Conservation (phyloP, 768 basidiomycete genomes). For the Rubroboletus pulcherrimus region DNA sequence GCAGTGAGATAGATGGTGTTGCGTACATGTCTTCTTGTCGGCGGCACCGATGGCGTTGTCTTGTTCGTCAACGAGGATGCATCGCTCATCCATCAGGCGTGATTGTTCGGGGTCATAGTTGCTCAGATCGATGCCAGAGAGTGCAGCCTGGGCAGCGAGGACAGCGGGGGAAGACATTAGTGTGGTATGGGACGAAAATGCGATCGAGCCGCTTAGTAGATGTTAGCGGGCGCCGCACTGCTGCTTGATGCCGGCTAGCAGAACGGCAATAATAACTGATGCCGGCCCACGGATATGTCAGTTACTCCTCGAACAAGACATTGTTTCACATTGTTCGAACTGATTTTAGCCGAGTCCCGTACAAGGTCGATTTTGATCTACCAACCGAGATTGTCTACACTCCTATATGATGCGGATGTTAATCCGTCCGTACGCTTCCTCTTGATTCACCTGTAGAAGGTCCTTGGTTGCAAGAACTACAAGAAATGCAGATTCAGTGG, state of each 20-base stretch:
- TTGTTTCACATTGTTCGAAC: not conserved
- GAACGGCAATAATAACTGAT: not conserved
- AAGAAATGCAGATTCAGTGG: not conserved
- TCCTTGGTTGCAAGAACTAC: slow-evolving; percentile 77
- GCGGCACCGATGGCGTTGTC: slow-evolving; percentile 81
- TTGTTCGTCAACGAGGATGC: slow-evolving; percentile 87
- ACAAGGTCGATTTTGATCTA: not conserved
- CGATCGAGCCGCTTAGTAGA: not conserved
- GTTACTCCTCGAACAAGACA: not conserved
- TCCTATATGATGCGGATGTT: slow-evolving; percentile 36
- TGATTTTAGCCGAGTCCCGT: not conserved
- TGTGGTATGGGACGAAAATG: slow-evolving; percentile 5
- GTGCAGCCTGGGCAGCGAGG: slow-evolving; percentile 55
- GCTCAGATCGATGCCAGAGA: slow-evolving; percentile 74
- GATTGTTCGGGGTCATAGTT: slow-evolving; percentile 91
- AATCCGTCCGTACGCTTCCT: slow-evolving; percentile 55
- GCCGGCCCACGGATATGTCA: not conserved
- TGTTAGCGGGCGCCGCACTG: not conserved
- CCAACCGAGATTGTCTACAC: not conserved
- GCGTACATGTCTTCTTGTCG: slow-evolving; percentile 94
- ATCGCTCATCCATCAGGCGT: slow-evolving; percentile 92
- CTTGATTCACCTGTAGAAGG: slow-evolving; percentile 58
- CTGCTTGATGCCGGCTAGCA: not conserved
- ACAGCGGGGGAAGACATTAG: slow-evolving; percentile 59
- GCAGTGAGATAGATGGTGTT: slow-evolving; percentile 11